Evolutionary conservation across 2,329 filamentous ascomycete species (phyloP).

Genomic region (Botrytis deweyae): DNA sequence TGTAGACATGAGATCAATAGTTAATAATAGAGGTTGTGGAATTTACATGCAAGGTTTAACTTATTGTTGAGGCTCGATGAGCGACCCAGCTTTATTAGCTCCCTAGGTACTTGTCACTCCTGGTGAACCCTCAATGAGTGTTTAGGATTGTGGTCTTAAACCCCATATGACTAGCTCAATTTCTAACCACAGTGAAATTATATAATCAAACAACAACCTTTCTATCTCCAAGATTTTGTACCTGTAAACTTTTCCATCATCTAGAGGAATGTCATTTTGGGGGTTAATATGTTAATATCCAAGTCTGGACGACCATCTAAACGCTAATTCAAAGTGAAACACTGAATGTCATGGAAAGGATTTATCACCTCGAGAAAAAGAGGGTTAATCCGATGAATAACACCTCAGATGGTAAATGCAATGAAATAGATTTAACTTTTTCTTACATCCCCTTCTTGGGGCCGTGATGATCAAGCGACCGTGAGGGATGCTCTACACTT

Average conservation of each 20-base stretch:
- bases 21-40: background rate
- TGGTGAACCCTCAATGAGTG: too few relatives aligned
- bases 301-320: background rate
- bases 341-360: background rate
- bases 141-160: background rate
- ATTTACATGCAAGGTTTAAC: background rate
- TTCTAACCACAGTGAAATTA: background rate
- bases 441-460: background rate
- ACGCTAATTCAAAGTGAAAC: background rate
- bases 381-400: background rate
- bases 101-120: background rate
- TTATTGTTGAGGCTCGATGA: background rate
- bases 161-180: background rate
- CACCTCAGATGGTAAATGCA: background rate
- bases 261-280: background rate
- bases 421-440: background rate
- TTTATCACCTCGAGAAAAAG: background rate
- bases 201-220: background rate
- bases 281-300: background rate
- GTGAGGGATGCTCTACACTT: background rate
- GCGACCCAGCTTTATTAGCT: background rate
- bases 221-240: background rate
- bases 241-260: background rate
- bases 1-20: background rate
- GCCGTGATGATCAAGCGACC: background rate